Evolutionary conservation across 2,329 filamentous ascomycete species (phyloP), one percentile per base, ranked within the genome.

Genomic region (Diplocarpon rosae): DNA sequence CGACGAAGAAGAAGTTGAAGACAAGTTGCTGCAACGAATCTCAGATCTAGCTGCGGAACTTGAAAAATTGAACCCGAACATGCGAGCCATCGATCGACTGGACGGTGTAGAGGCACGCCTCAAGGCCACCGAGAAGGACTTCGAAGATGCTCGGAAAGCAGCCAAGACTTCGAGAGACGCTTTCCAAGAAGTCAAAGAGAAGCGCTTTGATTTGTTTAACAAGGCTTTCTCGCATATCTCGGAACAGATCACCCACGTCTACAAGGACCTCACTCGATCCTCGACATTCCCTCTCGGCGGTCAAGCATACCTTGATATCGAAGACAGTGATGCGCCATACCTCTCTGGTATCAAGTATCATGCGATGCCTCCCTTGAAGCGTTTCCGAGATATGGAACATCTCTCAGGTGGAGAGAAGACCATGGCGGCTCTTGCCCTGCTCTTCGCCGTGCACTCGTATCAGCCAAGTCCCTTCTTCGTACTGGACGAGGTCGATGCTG

Each of bases 381-480:
- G 92, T 37, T 98, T 98, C 76, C 78, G 92, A 57, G 93, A 98
- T 64, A 98, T 98, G 92, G 92, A 98, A 65, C 92, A 95, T 62
- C 71, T 98, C 9, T 95, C 87, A 1, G 92, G 92, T 58, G 92
- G 92, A 45, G 92, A 98, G 67, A 98, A 98, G 72, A 98, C 92
- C 0, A 98, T 98, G 82, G 92, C 92, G 1, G 92, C 92, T 12
- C 71, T 98, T 32, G 92, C 92, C n/a, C 73, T 98, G 33, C 75
- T 98, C 4, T 98, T 98, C 62, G 92, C 92, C 16, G 89, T 98
- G 45, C 92, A 98, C 69, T 89, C 83, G 48, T 98, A 90, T 69
- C 89, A 95, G 62, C 90, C 92, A 0, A 86, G 79, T 48, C 92
- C 93, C 0, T 98, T 98, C 70, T 98, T 98, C 63, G 92, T 98